A percentile compares a stretch with the other conserved stretches of the same genome.
Evolutionary conservation across 345 rosid species (phyloP).

Genomic region (Eutrema yunnanense): DNA sequence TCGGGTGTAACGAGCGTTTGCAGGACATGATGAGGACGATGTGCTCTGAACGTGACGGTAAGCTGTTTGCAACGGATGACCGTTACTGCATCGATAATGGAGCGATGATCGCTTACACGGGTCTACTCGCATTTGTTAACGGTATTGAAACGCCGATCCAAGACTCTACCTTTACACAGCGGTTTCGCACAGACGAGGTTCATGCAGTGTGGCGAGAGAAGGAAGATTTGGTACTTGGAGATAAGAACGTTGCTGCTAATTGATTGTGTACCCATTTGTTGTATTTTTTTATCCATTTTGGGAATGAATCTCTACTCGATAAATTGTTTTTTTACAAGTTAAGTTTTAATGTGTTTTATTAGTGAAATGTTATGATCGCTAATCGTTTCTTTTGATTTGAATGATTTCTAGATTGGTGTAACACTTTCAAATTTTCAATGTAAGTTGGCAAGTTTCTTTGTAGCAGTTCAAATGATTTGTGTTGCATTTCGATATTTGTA

Average conservation of each 20-base stretch:
- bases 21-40: slow-evolving; percentile 97
- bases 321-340: too few relatives aligned
- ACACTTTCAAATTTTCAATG: not conserved
- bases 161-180: slow-evolving; percentile 82
- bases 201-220: slow-evolving; percentile 83
- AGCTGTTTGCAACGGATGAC: slow-evolving; percentile 80
- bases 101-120: slow-evolving; percentile 92
- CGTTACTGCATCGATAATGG: slow-evolving; percentile 89
- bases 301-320: too few relatives aligned
- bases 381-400: not conserved
- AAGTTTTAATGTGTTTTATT: too few relatives aligned
- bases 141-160: slow-evolving; percentile 61
- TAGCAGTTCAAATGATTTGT: not conserved
- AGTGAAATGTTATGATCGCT: too few relatives aligned
- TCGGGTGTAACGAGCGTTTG: slow-evolving; percentile 90
- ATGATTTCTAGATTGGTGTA: not conserved
- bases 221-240: slow-evolving; percentile 5
- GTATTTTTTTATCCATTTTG: too few relatives aligned
- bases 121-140: slow-evolving; percentile 73
- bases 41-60: slow-evolving; percentile 86
- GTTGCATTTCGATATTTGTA: not conserved
- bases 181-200: slow-evolving; percentile 89
- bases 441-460: not conserved
- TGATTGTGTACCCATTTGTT: not conserved
- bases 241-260: not conserved